phyloP scores from a whole-genome alignment of 176 grass and related monocot genomes.

The Bothriochloa decipiens region DNA sequence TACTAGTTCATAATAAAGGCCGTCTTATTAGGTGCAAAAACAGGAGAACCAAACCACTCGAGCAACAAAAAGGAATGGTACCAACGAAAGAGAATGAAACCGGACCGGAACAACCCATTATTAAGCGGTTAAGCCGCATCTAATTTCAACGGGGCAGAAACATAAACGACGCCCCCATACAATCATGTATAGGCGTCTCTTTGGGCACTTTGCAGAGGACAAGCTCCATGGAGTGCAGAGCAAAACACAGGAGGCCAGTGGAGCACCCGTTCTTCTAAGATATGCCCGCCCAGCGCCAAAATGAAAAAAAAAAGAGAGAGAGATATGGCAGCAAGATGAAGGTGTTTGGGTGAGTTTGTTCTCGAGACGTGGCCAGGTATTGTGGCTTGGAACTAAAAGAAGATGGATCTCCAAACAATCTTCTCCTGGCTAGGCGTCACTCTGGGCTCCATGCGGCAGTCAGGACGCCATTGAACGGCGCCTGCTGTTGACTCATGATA shows the following conservation, averaged over 20 bases:
- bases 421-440: constrained; percentile 55
- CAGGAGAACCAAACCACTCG: no score
- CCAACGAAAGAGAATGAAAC: not conserved
- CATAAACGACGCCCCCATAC: constrained; percentile 7
- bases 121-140: constrained; percentile 35
- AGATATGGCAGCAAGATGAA: no score
- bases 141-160: constrained; percentile 40
- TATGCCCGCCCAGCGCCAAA: no score
- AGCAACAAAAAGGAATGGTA: not conserved
- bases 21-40: no score
- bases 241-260: no score
- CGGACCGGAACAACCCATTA: no score
- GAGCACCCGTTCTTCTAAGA: no score
- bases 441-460: constrained; percentile 68
- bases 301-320: no score
- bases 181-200: constrained; percentile 38
- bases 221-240: constrained; percentile 26
- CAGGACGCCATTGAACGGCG: constrained; percentile 44
- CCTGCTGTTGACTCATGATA: constrained; percentile 67
- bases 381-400: constrained; percentile 65
- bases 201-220: constrained; percentile 57
- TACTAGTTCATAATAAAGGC: no score
- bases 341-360: no score
- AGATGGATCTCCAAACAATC: constrained; percentile 69
- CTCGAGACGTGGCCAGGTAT: constrained; percentile 43